These are phyloP conservation scores for Candida tallmaniae DNA, from an alignment of 805 yeast genomes.

Conservation along the genomic window DNA sequence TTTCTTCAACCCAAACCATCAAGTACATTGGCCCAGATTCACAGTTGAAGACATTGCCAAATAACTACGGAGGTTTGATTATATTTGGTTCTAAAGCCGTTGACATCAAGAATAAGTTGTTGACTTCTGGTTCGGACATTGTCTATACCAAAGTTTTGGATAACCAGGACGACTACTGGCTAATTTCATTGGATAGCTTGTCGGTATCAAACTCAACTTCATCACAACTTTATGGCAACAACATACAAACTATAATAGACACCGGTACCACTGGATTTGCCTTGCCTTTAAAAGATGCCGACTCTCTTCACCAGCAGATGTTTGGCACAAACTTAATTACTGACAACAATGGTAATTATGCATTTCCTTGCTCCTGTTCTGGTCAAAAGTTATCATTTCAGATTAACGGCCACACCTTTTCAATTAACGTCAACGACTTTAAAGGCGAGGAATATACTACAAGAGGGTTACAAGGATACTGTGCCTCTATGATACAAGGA, in stretches of 20 bases:
- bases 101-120: conserved; percentile 10
- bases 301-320: conserved; percentile 40
- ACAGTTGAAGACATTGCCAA: conserved; percentile 28
- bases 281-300: conserved; percentile 52
- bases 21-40: conserved; percentile 14
- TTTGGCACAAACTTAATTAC: conserved; percentile 46
- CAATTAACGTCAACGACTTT: conserved; percentile 39
- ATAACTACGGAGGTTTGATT: conserved; percentile 23
- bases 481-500: conserved; percentile 66
- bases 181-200: conserved; percentile 38
- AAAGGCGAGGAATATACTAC: conserved; percentile 44
- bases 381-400: conserved; percentile 31
- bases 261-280: conserved; percentile 65
- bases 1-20: conserved; percentile 13
- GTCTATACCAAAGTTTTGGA: conserved; percentile 32
- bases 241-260: conserved; percentile 49
- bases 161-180: conserved; percentile 46
- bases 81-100: conserved; percentile 20
- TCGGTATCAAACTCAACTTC: conserved; percentile 18
- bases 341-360: conserved; percentile 56
- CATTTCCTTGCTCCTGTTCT: conserved; percentile 52
- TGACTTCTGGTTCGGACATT: conserved; percentile 30
- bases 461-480: conserved; percentile 40
- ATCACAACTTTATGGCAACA: conserved; percentile 2
- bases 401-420: conserved; percentile 43